Conservation (phyloP, 495 filamentous ascomycete genomes). For the Terfezia boudieri region DNA sequence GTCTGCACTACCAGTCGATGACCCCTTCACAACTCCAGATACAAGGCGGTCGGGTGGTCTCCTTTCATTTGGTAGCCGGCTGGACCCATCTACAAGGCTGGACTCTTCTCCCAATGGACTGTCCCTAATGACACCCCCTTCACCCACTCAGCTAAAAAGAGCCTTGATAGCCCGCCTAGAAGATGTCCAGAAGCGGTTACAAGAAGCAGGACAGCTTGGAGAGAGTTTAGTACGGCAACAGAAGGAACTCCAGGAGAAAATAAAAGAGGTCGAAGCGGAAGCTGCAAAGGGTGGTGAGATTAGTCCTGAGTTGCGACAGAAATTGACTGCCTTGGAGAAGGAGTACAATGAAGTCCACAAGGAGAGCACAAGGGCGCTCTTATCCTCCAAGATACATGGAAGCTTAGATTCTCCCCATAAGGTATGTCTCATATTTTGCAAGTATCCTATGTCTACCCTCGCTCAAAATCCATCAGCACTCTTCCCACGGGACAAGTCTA, state of each 20-base stretch:
- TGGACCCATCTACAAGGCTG: background rate
- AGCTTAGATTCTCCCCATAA: background rate
- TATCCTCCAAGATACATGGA: slow-evolving; percentile 41
- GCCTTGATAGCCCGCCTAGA: slow-evolving; percentile 76
- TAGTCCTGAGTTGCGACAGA: slow-evolving; percentile 58
- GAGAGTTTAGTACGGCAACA: slow-evolving; percentile 68
- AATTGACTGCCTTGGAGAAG: slow-evolving; percentile 65
- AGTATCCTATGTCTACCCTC: background rate
- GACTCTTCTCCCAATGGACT: background rate
- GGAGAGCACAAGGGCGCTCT: slow-evolving; percentile 70
- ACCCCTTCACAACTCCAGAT: background rate
- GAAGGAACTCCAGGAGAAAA: slow-evolving; percentile 50
- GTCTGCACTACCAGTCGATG: background rate
- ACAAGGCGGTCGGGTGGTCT: background rate
- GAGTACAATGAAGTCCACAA: slow-evolving; percentile 89
- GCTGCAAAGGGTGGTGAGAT: slow-evolving; percentile 43
- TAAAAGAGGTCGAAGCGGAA: slow-evolving; percentile 65
- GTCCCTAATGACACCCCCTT: background rate
- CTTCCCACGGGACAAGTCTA: slow-evolving; percentile 41
- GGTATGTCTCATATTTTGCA: background rate
- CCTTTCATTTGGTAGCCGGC: background rate
- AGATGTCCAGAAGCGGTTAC: slow-evolving; percentile 74
- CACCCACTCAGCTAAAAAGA: slow-evolving; percentile 18
- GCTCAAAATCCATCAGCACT: background rate
- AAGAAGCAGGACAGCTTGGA: slow-evolving; percentile 74